Evolutionary conservation across 2,329 filamentous ascomycete species (phyloP).

Genomic region (Samsoniella hepiali): DNA sequence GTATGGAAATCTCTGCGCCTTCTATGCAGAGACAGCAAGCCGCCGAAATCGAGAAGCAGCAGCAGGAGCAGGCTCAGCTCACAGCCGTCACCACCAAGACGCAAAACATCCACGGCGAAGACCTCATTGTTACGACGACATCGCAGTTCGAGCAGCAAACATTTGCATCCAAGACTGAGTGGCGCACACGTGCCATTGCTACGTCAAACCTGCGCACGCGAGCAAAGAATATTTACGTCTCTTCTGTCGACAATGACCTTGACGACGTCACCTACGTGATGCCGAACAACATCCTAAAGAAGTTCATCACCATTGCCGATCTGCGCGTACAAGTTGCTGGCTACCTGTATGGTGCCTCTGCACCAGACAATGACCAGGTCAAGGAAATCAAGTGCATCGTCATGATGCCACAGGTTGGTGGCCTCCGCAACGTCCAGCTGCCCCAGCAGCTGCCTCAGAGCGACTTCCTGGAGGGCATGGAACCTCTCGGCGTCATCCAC

Average conservation of each 20-base stretch:
- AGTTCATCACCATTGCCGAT: constrained; percentile 96
- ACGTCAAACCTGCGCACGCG: constrained; percentile 92
- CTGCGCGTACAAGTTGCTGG: constrained; percentile 94
- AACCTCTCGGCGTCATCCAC: constrained; percentile 92
- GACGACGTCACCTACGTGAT: constrained; percentile 96
- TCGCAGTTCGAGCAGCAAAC: constrained; percentile 97
- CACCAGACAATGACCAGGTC: constrained; percentile 90
- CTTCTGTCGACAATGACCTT: constrained; percentile 86
- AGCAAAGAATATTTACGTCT: constrained; percentile 98
- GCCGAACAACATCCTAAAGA: constrained; percentile 98
- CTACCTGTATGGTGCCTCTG: constrained; percentile 89
- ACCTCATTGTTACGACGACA: constrained; percentile 97
- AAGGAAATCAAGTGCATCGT: constrained; percentile 97
- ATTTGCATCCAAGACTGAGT: constrained; percentile 98
- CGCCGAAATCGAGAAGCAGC: constrained; percentile 97
- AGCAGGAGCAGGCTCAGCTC: constrained; percentile 92
- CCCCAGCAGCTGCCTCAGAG: constrained; percentile 88
- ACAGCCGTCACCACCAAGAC: constrained; percentile 98
- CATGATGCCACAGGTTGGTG: constrained; percentile 95
- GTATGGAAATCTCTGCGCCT: constrained; percentile 98
- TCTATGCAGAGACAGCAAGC: constrained; percentile 98
- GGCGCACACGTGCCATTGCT: constrained; percentile 94
- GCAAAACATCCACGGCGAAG: constrained; percentile 93
- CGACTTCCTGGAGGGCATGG: constrained; percentile 80
- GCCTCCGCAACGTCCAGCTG: constrained; percentile 85